These are phyloP conservation scores for Globisporangium recalcitrans DNA, from an alignment of 352 stramenopile species.

Conservation along the genomic window DNA sequence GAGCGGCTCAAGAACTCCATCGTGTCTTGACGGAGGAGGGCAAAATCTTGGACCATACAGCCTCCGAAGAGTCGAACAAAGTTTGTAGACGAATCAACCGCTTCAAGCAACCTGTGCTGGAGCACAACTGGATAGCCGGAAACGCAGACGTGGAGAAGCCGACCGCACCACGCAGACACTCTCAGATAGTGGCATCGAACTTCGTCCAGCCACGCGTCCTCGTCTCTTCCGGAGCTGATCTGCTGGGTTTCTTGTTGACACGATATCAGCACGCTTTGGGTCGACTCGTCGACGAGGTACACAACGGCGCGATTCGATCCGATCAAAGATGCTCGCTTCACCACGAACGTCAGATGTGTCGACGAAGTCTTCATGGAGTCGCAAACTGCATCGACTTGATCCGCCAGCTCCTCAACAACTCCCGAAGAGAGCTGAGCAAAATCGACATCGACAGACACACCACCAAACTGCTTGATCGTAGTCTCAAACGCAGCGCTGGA, in stretches of 20 bases:
- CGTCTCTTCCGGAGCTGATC: neutral
- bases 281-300: slow-evolving; percentile 12
- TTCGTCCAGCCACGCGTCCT: slow-evolving; percentile 8
- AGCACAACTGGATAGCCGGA: slow-evolving; percentile 4
- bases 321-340: slow-evolving; percentile 1
- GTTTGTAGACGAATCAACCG: neutral
- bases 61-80: slow-evolving; percentile 4
- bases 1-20: neutral
- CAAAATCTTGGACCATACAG: slow-evolving; percentile 12
- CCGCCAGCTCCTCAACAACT: neutral
- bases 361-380: slow-evolving; percentile 5
- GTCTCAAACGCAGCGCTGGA: slow-evolving; percentile 3
- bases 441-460: neutral
- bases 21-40: neutral
- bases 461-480: neutral
- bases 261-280: slow-evolving; percentile 7
- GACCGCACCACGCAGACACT: slow-evolving; percentile 4
- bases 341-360: slow-evolving; percentile 9
- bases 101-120: slow-evolving; percentile 2
- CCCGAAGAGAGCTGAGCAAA: neutral
- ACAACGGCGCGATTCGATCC: slow-evolving; percentile 7
- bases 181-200: slow-evolving; percentile 2
- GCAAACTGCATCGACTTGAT: neutral
- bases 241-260: slow-evolving; percentile 1
- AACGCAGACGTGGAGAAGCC: slow-evolving; percentile 12